Evolutionary conservation across 495 filamentous ascomycete species (phyloP), one percentile per base, ranked within the genome.

Genomic region (Penicillium canescens): DNA sequence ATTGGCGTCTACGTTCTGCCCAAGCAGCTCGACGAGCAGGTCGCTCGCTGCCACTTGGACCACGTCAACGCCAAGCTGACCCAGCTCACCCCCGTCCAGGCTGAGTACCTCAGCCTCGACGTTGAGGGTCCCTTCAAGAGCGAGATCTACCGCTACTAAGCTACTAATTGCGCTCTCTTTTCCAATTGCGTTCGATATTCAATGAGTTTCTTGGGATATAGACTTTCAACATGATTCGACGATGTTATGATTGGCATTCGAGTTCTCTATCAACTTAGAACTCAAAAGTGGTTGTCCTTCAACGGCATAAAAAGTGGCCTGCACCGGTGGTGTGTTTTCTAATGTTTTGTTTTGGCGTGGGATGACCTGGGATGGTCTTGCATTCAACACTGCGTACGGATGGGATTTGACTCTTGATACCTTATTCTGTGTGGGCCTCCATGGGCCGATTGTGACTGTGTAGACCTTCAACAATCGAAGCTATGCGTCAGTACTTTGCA

Each of bases 1-100:
- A 80, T 94, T 64, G 88, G 92, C 62, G 95, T 98, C 79, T 97
- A 95, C 74, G 93, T 96, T 50, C 85, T 98, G 52, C 94, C 94
- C 68, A 98, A 98, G 92, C 90, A 96, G 60, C 83, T 98, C 37
- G 94, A 98, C 60, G 94, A 98, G 86, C 90, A 96, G 78, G 94
- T 98, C 67, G 94, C 94, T 61, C 82, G 86, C 63, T 88, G 96
- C 59, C 94, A 98, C 77, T 77, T 98, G 64, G 85, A 81, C 47
- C 95, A 98, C 82, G 89, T 95, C 82, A 96, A 96, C 76, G 94
- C 82, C 70, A 91, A 98, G 82, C 81, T 98, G 57, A 86, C 89
- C 58, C 86, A 84, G 71, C 82, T 98, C 66, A 88, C 89, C 61
- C 64, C 80, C 51, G 86, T 88, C 64, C 94, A 98, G 81, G 86